Base-by-base conservation (phyloP, 2,329 filamentous ascomycete genomes). In the Drechmeria coniospora region DNA sequence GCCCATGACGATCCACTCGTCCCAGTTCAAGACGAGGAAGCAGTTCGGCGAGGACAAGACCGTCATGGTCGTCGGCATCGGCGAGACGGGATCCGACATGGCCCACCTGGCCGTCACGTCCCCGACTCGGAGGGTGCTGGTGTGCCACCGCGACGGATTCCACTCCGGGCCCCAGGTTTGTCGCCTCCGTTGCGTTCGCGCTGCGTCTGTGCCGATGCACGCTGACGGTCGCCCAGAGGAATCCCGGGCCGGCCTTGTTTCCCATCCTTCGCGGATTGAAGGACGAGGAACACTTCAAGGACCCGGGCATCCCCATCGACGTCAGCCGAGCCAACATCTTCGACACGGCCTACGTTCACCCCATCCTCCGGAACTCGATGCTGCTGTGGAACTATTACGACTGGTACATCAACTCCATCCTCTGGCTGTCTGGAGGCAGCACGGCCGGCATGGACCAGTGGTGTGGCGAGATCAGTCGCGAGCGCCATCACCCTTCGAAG, bases 301-400 rank as follows among this genome's bases (percentile, higher is more conserved):
- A 33, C 8, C 50, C 44, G 8, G 53, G 52, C 22, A 54, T 58
- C 12, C 57, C 57, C 1, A 46, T 57, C 14, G 58, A 63, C 33
- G 49, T 53, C 8, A 48, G 50, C 8, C 41, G 51, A 3, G 56
- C 57, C 9, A 58, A 52, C 32, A 39, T 63, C 4, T 61, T 63
- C 33, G 58, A 63, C 34, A 61, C 57, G 0, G 49, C 56, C 4
- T 63, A 63, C 29, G 51, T 59, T 5, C 57, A 59, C 15, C 47
- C 47, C 5, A 36, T 52, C 6, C 43, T 63, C 1, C 50, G 54
- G 20, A 49, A 53, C 15, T 49, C 48, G 8, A 40, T 28, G 5
- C 31, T 54, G 6, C 43, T 55, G 6, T 62, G 57, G 58, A 39
- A 36, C 2, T 55, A 57, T 31, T 63, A 62, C 31, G 45, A 58